Percentiles rank a stretch among this genome's conserved stretches.
Conservation (phyloP, 2,329 filamentous ascomycete species). For the Hypocrella siamensis region DNA sequence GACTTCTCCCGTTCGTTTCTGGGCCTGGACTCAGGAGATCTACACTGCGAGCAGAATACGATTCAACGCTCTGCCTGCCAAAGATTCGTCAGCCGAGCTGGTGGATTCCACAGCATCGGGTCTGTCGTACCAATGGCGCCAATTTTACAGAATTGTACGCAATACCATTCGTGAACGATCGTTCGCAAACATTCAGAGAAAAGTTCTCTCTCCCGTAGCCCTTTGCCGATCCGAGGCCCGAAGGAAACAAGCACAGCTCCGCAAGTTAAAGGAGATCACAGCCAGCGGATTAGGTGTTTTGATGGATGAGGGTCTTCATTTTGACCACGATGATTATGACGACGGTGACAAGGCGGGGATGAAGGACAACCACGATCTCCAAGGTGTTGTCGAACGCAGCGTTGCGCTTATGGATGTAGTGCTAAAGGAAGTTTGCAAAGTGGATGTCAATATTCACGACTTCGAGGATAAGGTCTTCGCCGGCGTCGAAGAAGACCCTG, state of each 20-base stretch:
- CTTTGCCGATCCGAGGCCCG: constrained; percentile 60
- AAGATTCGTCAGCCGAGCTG: constrained; percentile 14
- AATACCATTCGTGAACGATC: constrained; percentile 61
- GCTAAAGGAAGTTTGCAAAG: constrained; percentile 50
- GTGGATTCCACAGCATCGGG: constrained; percentile 19
- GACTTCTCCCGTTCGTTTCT: constrained; percentile 63
- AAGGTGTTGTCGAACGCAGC: constrained; percentile 62
- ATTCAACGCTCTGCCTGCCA: constrained; percentile 19
- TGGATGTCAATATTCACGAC: constrained; percentile 45
- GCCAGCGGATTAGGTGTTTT: constrained; percentile 77
- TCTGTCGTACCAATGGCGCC: constrained; percentile 39
- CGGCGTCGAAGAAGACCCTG: constrained; percentile 44
- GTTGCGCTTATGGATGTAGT: constrained; percentile 79
- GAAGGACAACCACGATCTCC: constrained; percentile 38
- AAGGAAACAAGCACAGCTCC: constrained; percentile 56
- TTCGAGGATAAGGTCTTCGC: constrained; percentile 52
- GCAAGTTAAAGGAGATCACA: constrained; percentile 60
- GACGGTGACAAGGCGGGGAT: constrained; percentile 41
- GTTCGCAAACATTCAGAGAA: constrained; percentile 52
- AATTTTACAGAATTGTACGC: constrained; percentile 70
- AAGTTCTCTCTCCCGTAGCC: constrained; percentile 65
- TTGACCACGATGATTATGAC: constrained; percentile 43
- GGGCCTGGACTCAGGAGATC: constrained; percentile 54
- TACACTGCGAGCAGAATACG: constrained; percentile 43
- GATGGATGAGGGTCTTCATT: constrained; percentile 68